Evolutionary conservation across 768 basidiomycete genomes (phyloP), one percentile per base, ranked within the genome.

Genomic region (Phaeotremella skinneri): DNA sequence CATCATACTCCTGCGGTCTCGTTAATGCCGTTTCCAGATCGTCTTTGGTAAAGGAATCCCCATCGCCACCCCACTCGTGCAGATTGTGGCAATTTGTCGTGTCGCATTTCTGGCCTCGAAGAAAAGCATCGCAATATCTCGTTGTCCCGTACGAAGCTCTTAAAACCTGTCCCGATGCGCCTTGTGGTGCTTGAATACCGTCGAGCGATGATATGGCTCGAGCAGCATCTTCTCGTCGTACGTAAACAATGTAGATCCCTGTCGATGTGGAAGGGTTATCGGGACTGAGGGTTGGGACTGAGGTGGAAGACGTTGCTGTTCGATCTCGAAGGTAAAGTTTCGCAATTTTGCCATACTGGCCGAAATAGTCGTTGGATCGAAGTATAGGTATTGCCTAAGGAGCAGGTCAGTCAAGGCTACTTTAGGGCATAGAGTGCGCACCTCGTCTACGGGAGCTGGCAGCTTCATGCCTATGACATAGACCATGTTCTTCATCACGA

Each of bases 31-130:
- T 94, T 25, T 91, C 88, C 58, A 94, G 80, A 77, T 98, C 94
- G 75, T 97, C 92, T 79, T 93, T 93, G 0, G 93, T 92, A 74
- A 96, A 93, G 70, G 90, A 93, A 76, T 99, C 96, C 56, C 91
- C 89, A 78, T 98, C 94, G 61, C 97, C 96, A 31, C 93, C 96
- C 90, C 91, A 96, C 76, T 98, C 96, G 74, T 99, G 96, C 43
- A 93, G 79, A 75, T 90, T 89, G 86, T 93, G 87, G 78, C 96
- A 99, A 64, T 84, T 86, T 68, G 50, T 49, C 69, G 91, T 91
- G 58, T 85, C 83, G 77, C 96, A 99, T 59, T 82, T 82, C 32
- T 84, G 82, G 20, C 90, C 86, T 41, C 93, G 88, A 61, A 99
- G 83, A 76, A 96, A 98, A 2, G 86, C 82, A 85, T 97, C 92